These are phyloP conservation scores for Hymenoscyphus repandus DNA, from an alignment of 2,329 filamentous ascomycete genomes.

Conservation along the genomic window DNA sequence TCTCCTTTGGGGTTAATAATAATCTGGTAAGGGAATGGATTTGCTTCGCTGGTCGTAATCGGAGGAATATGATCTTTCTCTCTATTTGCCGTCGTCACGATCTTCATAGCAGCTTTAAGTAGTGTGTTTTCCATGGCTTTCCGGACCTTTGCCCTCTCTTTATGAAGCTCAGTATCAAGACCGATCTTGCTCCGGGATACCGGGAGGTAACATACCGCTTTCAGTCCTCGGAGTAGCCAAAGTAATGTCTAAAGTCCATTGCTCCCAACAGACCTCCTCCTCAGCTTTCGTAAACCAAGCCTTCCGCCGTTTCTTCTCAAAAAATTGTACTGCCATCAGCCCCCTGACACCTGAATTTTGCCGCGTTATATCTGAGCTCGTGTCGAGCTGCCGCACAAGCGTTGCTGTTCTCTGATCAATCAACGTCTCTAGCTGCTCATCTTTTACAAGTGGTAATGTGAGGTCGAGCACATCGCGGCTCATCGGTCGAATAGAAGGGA, in stretches of 20 bases:
- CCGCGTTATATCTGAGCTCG: conserved; percentile 42
- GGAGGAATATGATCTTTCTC: conserved; percentile 96
- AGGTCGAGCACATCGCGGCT: conserved; percentile 88
- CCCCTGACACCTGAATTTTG: conserved; percentile 59
- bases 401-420: conserved; percentile 82
- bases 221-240: conserved; percentile 85
- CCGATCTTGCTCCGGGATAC: background rate
- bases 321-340: conserved; percentile 84
- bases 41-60: conserved; percentile 85
- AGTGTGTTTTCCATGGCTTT: conserved; percentile 88
- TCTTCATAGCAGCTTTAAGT: conserved; percentile 81
- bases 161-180: background rate
- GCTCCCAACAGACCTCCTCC: conserved; percentile 95
- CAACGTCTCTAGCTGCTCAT: conserved; percentile 85
- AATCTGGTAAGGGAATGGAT: conserved; percentile 94
- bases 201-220: conserved; percentile 54
- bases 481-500: conserved; percentile 75
- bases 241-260: conserved; percentile 91
- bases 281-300: conserved; percentile 76
- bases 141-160: conserved; percentile 83
- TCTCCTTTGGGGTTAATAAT: conserved; percentile 78
- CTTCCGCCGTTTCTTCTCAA: conserved; percentile 84
- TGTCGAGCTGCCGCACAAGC: conserved; percentile 71
- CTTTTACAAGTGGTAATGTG: conserved; percentile 81
- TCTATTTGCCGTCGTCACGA: conserved; percentile 77